These are phyloP conservation scores for Tolypocladium nubicola DNA, from an alignment of 2,329 filamentous ascomycete genomes.

Conservation along the genomic window DNA sequence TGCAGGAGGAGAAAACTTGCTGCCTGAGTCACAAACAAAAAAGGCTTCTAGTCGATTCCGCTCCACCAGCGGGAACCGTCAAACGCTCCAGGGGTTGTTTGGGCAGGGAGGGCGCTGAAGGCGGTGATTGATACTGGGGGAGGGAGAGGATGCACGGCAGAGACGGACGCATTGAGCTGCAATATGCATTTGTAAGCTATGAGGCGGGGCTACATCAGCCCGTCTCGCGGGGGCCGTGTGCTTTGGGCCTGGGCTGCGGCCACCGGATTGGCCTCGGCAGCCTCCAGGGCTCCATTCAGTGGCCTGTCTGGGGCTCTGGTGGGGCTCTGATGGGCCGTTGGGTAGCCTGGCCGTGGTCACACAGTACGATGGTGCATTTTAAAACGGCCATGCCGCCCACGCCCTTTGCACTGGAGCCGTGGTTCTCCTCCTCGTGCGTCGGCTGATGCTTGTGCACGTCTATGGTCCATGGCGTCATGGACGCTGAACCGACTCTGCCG, in stretches of 20 bases:
- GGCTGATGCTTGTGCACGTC: too few species aligned
- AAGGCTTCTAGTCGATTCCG: constrained; percentile 17
- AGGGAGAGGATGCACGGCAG: background rate
- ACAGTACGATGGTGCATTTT: background rate
- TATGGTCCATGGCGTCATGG: too few species aligned
- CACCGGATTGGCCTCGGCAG: background rate
- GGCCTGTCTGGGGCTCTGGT: background rate
- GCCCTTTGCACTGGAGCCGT: background rate
- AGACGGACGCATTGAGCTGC: background rate
- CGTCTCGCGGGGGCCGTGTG: background rate
- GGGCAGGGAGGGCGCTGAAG: background rate
- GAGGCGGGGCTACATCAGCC: background rate
- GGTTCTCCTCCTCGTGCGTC: background rate
- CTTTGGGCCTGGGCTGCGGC: background rate
- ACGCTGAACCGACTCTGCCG: background rate
- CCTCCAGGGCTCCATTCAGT: background rate
- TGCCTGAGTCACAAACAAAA: constrained; percentile 25
- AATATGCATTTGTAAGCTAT: background rate
- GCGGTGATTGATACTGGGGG: background rate
- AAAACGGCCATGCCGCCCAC: background rate
- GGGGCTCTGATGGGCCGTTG: background rate
- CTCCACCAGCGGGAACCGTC: background rate
- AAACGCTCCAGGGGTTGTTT: background rate
- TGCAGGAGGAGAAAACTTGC: constrained; percentile 11
- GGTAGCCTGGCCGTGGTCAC: background rate